Base-by-base conservation (phyloP, 2,329 filamentous ascomycete species). In the Dactylonectria estremocensis region DNA sequence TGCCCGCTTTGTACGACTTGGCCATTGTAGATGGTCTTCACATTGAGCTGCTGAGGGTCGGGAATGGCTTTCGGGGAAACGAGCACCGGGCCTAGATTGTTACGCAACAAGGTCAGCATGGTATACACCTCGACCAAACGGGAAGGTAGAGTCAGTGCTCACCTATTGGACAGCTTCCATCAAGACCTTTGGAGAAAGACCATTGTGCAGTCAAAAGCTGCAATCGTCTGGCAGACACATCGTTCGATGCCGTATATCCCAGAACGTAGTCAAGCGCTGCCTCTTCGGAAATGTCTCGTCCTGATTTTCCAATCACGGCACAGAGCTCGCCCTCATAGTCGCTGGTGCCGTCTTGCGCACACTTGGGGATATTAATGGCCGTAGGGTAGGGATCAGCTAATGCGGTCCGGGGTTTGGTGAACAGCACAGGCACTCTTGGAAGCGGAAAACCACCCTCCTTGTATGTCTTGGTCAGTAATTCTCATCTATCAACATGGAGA, bases 321-420 rank as follows among this genome's bases (percentile, higher is more conserved):
- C 53, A 64, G 1, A 64, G 53, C 33, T 64, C 61, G 14, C 22
- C 53, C 28, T 64, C 61, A 18, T 64, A 64, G 24, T 64, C 61
- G 55, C 53, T 58, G 16, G 53, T 64, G 8, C 54, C 54, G 40
- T 64, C 61, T 40, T 64, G 61, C 1, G 61, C 61, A 52, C 61
- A 57, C 33, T 33, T 56, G 14, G 61, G 53, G 3, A 63, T 40
- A 11, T 46, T 63, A 16, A 63, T 40, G 7, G 43, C 20, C 11
- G 50, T 50, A 7, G 61, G 61, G 35, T 52, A 52, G 8, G 61
- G 61, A n/a, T 49, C 43, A 13, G 37, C 35, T 16, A 63, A 31
- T 22, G 61, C 61, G 3, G 46, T 46, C 22, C 61, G 54, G 14
- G 61, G 54, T 45, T 64, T 64, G 4, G 54, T 64, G 48, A 64